These are phyloP conservation scores for Spinellus fusiger DNA, from an alignment of 192 early-diverging fungal species.

Conservation along the genomic window DNA sequence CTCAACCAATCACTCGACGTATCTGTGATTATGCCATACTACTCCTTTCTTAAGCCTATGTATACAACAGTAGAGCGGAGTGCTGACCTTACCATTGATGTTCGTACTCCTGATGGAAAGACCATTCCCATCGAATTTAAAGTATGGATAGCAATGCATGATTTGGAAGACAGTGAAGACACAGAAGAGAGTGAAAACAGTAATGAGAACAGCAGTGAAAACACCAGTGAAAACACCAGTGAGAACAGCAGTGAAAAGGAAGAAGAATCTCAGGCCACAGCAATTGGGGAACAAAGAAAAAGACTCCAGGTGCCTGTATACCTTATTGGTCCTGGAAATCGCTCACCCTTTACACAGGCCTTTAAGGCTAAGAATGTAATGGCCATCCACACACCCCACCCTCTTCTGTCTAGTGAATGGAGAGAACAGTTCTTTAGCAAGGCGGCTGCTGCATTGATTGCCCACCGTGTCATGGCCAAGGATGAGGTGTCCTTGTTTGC, in stretches of 20 bases:
- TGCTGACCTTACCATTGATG: slow-evolving; percentile 31
- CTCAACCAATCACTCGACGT: slow-evolving; percentile 33
- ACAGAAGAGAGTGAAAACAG: slow-evolving; percentile 2
- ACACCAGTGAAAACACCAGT: neutral
- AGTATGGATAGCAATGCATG: slow-evolving; percentile 33
- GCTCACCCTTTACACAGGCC: slow-evolving; percentile 41
- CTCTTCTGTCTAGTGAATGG: slow-evolving; percentile 46
- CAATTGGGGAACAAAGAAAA: too few relatives aligned
- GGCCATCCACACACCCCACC: slow-evolving; percentile 41
- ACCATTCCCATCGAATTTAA: slow-evolving; percentile 32
- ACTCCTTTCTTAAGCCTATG: slow-evolving; percentile 38
- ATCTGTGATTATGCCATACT: slow-evolving; percentile 48
- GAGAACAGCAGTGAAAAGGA: neutral
- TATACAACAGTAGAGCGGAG: neutral
- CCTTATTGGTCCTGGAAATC: slow-evolving; percentile 45
- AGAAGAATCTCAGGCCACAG: too few relatives aligned
- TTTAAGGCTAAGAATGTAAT: slow-evolving; percentile 31
- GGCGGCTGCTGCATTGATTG: slow-evolving; percentile 46
- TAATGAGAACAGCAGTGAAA: neutral
- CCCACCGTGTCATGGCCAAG: slow-evolving; percentile 33
- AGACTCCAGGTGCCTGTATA: slow-evolving; percentile 44
- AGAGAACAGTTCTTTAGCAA: slow-evolving; percentile 53
- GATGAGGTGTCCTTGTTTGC: slow-evolving; percentile 48
- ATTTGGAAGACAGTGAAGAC: slow-evolving; percentile 16
- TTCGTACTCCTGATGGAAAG: slow-evolving; percentile 29